Evolutionary conservation across 257 asterid genomes (phyloP).

Genomic region (Echites panduratus): DNA sequence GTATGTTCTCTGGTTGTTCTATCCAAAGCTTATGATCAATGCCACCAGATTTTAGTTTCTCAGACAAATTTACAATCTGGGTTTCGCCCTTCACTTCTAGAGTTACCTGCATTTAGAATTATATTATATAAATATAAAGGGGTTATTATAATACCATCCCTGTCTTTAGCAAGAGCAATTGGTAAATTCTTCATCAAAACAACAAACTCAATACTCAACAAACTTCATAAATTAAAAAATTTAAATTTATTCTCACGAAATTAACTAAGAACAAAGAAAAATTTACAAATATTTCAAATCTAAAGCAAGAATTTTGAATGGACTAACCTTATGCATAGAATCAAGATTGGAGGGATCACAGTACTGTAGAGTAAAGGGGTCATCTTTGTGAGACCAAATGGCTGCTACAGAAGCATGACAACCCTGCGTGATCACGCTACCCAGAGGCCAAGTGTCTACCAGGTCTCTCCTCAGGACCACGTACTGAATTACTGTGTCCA

Average conservation of each 20-base stretch:
- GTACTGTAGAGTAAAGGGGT: conserved; percentile 52
- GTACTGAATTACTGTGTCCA: conserved; percentile 72
- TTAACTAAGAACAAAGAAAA: background rate
- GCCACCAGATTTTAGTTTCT: conserved; percentile 58
- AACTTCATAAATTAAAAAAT: background rate
- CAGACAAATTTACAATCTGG: conserved; percentile 65
- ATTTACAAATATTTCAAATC: background rate
- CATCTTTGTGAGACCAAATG: conserved; percentile 66
- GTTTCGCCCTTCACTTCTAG: conserved; percentile 91
- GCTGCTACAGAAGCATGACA: conserved; percentile 98
- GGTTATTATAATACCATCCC: background rate
- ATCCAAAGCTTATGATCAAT: conserved; percentile 86
- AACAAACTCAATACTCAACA: background rate
- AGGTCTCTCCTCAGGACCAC: conserved; percentile 85
- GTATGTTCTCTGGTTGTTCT: conserved; percentile 85
- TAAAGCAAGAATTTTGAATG: background rate
- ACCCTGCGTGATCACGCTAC: conserved; percentile 88
- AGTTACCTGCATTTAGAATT: conserved; percentile 46
- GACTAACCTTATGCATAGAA: conserved; percentile 76
- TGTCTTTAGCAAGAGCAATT: background rate
- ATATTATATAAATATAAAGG: background rate
- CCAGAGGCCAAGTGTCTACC: conserved; percentile 86
- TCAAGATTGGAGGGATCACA: conserved; percentile 70
- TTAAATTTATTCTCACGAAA: background rate
- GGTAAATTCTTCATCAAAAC: background rate